These are phyloP conservation scores for Stygiomarasmius scandens DNA, from an alignment of 1,284 basidiomycete genomes.

Conservation along the genomic window DNA sequence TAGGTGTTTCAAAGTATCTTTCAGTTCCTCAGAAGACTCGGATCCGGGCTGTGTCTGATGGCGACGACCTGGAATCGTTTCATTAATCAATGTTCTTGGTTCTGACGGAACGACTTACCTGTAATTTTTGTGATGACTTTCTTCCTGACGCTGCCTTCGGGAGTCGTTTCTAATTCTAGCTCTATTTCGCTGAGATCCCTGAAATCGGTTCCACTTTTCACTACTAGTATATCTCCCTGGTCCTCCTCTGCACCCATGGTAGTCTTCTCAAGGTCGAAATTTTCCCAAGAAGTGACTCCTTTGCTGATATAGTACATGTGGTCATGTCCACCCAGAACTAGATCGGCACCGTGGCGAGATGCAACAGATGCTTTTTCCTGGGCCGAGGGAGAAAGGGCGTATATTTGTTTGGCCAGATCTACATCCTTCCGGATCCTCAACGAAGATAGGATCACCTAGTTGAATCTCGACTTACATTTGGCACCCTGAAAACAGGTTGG, in stretches of 20 bases:
- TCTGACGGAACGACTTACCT: slow-evolving; percentile 41
- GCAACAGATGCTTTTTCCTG: slow-evolving; percentile 48
- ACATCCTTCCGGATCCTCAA: slow-evolving; percentile 63
- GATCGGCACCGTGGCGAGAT: slow-evolving; percentile 76
- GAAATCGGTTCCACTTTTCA: slow-evolving; percentile 93
- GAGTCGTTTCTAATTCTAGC: slow-evolving; percentile 64
- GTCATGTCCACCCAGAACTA: slow-evolving; percentile 90
- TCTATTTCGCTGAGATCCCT: slow-evolving; percentile 80
- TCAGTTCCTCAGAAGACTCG: slow-evolving; percentile 60
- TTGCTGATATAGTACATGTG: slow-evolving; percentile 85
- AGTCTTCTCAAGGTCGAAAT: slow-evolving; percentile 57
- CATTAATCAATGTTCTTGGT: not conserved
- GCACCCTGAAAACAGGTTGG: slow-evolving; percentile 7
- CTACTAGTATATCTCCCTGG: slow-evolving; percentile 67
- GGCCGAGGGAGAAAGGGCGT: slow-evolving; percentile 59
- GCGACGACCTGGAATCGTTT: slow-evolving; percentile 55
- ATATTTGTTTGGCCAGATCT: slow-evolving; percentile 54
- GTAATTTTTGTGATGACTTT: slow-evolving; percentile 68
- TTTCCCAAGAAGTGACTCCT: slow-evolving; percentile 76
- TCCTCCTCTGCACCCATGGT: slow-evolving; percentile 79
- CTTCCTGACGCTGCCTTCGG: slow-evolving; percentile 64
- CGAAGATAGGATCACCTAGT: slow-evolving; percentile 30
- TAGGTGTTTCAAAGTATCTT: slow-evolving; percentile 64
- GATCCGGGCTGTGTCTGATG: slow-evolving; percentile 65
- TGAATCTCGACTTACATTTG: slow-evolving; percentile 13